Percentiles rank a stretch among this genome's conserved stretches.
phyloP scores from a whole-genome alignment of 2,329 filamentous ascomycete species.

The Myotisia sp. region DNA sequence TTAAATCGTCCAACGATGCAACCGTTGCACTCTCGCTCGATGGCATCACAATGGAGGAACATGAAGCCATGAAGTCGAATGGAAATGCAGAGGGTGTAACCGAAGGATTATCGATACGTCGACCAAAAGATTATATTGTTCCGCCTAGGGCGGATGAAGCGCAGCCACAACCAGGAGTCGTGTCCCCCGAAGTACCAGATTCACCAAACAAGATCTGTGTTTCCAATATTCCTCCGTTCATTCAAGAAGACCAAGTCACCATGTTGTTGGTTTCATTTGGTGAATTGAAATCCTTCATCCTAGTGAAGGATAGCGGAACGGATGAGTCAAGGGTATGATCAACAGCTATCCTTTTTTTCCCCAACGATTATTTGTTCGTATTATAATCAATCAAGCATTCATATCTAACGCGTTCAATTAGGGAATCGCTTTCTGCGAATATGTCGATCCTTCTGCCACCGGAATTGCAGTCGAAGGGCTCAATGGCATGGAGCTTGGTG shows the following conservation, averaged over 20 bases:
- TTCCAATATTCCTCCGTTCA: constrained; percentile 72
- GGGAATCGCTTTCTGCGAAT: constrained; percentile 96
- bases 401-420: constrained; percentile 27
- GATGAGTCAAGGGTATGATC: constrained; percentile 76
- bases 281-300: constrained; percentile 76
- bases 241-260: constrained; percentile 80
- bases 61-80: constrained; percentile 41
- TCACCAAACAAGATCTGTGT: constrained; percentile 92
- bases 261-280: constrained; percentile 86
- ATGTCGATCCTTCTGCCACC: constrained; percentile 58
- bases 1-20: constrained; percentile 72
- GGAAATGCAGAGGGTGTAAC: constrained; percentile 40
- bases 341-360: constrained; percentile 3
- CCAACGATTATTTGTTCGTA: too few relatives aligned
- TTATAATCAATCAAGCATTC: neutral
- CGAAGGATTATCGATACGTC: constrained; percentile 53
- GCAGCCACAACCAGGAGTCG: constrained; percentile 58
- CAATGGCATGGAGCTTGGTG: constrained; percentile 85
- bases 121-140: constrained; percentile 95
- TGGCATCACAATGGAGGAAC: constrained; percentile 72
- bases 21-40: constrained; percentile 85
- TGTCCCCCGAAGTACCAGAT: constrained; percentile 73
- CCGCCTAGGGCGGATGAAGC: constrained; percentile 62
- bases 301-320: constrained; percentile 74
- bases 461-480: constrained; percentile 79